phyloP scores from a whole-genome alignment of 345 rosid genomes.

The Excoecaria agallocha region DNA sequence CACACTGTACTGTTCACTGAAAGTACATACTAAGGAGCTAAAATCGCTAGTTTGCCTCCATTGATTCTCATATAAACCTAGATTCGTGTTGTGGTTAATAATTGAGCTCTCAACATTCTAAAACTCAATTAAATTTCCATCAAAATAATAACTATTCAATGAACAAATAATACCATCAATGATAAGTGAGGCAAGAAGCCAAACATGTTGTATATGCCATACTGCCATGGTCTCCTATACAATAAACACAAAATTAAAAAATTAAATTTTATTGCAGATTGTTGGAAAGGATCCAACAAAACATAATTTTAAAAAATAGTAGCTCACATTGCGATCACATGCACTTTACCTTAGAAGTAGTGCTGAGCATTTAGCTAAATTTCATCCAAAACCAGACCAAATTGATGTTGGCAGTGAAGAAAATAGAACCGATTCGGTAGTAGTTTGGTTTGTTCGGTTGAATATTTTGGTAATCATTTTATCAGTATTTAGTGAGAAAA shows the following conservation, averaged over 20 bases:
- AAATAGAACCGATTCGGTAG: too few species aligned
- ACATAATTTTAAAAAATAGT: slow-evolving; percentile 2
- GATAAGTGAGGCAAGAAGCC: slow-evolving; percentile 17
- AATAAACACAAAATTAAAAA: slow-evolving; percentile 2
- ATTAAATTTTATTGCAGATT: slow-evolving; percentile 4
- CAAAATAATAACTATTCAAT: neutral
- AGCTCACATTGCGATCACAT: slow-evolving; percentile 31
- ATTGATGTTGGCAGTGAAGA: too few species aligned
- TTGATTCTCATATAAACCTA: too few species aligned
- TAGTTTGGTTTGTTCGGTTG: too few species aligned
- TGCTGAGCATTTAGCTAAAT: too few species aligned
- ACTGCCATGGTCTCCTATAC: neutral
- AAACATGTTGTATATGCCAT: neutral
- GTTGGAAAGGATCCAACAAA: slow-evolving; percentile 21
- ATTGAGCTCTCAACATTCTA: neutral
- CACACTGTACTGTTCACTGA: slow-evolving; percentile 4
- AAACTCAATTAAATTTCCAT: neutral
- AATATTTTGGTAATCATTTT: too few species aligned
- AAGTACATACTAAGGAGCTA: too few species aligned
- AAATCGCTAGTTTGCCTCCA: too few species aligned
- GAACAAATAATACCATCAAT: slow-evolving; percentile 1
- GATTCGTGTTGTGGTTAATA: too few species aligned
- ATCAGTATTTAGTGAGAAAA: too few species aligned
- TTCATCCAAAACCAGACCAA: too few species aligned
- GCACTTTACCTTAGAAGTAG: neutral